phyloP scores from a whole-genome alignment of 805 yeast genomes.

The Metahyphopichia silvanorum region DNA sequence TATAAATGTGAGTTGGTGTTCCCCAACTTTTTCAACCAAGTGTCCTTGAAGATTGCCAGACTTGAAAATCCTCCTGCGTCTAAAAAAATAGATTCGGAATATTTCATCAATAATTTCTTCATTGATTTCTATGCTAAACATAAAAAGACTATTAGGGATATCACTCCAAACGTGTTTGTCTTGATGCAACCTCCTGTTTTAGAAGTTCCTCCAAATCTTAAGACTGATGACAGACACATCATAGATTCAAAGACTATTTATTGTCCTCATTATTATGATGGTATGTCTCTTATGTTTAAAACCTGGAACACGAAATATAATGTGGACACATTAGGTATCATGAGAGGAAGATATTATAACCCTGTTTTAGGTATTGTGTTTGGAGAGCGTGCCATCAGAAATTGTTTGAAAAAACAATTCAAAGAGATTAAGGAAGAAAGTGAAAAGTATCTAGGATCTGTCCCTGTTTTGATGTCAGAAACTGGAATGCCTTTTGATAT shows the following conservation, averaged over 20 bases:
- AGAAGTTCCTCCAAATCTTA: conserved; percentile 67
- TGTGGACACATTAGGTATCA: conserved; percentile 85
- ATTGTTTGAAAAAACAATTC: conserved; percentile 67
- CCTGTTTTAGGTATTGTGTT: conserved; percentile 75
- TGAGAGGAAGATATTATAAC: conserved; percentile 70
- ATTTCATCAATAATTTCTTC: conserved; percentile 64
- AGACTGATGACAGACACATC: conserved; percentile 42
- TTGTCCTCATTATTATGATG: conserved; percentile 93
- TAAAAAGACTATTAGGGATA: conserved; percentile 45
- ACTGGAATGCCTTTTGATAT: conserved; percentile 98
- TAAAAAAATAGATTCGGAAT: conserved; percentile 40
- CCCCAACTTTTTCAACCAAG: conserved; percentile 32
- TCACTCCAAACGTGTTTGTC: conserved; percentile 47
- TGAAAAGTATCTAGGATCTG: conserved; percentile 53
- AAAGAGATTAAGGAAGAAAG: conserved; percentile 66
- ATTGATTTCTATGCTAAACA: conserved; percentile 57
- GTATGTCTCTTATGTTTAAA: conserved; percentile 88
- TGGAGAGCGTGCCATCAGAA: conserved; percentile 78
- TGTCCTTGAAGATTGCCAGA: conserved; percentile 27
- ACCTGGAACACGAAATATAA: conserved; percentile 81
- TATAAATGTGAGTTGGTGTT: conserved; percentile 20
- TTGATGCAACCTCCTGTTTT: conserved; percentile 82
- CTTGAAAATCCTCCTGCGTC: conserved; percentile 16
- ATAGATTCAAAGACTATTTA: conserved; percentile 65
- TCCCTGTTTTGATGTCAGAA: conserved; percentile 83